These are phyloP conservation scores for Dalbergia cochinchinensis DNA, from an alignment of 306 rosid species.

Conservation along the genomic window DNA sequence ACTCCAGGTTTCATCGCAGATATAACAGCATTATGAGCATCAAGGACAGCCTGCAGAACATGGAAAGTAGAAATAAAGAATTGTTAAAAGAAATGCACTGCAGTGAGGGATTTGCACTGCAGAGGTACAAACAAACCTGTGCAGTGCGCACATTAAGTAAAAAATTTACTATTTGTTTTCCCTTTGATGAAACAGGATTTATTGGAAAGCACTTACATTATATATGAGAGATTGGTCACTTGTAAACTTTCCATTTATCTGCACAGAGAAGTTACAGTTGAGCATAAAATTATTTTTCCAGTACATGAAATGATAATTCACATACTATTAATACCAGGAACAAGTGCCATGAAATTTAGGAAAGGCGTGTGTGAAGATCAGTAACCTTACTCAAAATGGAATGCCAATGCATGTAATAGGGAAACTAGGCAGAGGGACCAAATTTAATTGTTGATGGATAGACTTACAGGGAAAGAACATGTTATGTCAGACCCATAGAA, in stretches of 20 bases:
- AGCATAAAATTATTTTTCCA: conserved; percentile 35
- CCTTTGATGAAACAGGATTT: conserved; percentile 24
- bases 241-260: conserved; percentile 91
- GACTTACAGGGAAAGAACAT: conserved; percentile 92
- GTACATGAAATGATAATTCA: conserved; percentile 1
- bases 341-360: background rate
- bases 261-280: conserved; percentile 47
- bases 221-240: conserved; percentile 80
- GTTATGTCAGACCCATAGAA: conserved; percentile 97
- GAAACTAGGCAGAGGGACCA: conserved; percentile 21
- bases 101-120: conserved; percentile 37
- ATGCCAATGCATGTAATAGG: conserved; percentile 12
- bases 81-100: conserved; percentile 10
- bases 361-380: background rate
- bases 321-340: background rate
- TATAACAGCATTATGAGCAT: conserved; percentile 88
- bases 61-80: conserved; percentile 23
- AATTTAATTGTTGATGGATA: conserved; percentile 28
- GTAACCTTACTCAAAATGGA: conserved; percentile 12
- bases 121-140: conserved; percentile 19
- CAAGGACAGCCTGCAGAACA: conserved; percentile 85
- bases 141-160: conserved; percentile 29
- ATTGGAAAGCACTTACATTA: conserved; percentile 61
- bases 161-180: conserved; percentile 13
- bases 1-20: conserved; percentile 81